Conservation (phyloP, 306 rosid genomes). For the Mimosa pudica region DNA sequence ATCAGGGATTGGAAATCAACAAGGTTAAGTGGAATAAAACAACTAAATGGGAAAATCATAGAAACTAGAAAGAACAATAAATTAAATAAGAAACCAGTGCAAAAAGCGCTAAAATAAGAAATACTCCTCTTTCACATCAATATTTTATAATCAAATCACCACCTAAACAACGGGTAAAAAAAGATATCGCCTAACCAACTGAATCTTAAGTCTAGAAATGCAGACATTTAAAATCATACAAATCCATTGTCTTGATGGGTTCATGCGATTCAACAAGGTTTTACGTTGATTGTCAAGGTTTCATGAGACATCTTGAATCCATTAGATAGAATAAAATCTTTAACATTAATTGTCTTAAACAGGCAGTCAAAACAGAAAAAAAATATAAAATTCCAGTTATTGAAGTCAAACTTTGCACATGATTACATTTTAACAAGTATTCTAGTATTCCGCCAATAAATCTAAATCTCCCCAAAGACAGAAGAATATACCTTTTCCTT, state of each 20-base stretch:
- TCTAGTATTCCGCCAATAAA: conserved; percentile 22
- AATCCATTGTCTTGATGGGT: too few relatives aligned
- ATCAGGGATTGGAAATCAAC: conserved; percentile 15
- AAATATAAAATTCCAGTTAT: background rate
- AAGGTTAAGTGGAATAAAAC: conserved; percentile 8
- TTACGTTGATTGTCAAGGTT: too few relatives aligned
- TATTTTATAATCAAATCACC: background rate
- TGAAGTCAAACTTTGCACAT: conserved; percentile 9
- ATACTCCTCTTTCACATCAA: background rate
- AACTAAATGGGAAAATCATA: background rate
- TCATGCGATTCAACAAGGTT: too few relatives aligned
- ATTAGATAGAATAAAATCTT: background rate
- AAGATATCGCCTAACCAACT: background rate
- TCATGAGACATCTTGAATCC: too few relatives aligned
- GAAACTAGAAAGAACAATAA: background rate
- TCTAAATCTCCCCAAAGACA: conserved; percentile 18
- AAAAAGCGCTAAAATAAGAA: background rate
- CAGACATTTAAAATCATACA: background rate
- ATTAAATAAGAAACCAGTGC: conserved; percentile 1
- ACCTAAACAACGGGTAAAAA: too few relatives aligned
- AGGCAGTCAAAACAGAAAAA: background rate
- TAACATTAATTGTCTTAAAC: background rate
- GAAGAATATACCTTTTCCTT: conserved; percentile 65
- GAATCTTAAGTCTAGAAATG: conserved; percentile 2
- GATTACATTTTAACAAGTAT: background rate